These are phyloP conservation scores for Nemania abortiva DNA, from an alignment of 2,329 filamentous ascomycete genomes.

Conservation along the genomic window DNA sequence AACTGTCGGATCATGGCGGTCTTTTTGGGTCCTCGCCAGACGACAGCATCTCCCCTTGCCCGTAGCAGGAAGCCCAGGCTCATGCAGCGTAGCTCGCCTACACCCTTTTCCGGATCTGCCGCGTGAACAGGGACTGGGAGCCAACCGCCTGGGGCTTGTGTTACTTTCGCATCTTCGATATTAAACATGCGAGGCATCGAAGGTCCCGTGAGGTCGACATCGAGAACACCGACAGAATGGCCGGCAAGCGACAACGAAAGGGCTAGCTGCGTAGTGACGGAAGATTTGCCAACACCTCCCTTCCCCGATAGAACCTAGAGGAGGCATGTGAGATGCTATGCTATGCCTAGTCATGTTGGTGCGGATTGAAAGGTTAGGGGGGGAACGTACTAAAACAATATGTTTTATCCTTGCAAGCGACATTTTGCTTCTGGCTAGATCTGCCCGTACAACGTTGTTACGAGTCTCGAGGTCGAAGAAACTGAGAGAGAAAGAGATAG, in stretches of 20 bases:
- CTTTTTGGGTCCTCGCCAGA: conserved; percentile 98
- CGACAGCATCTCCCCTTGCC: conserved; percentile 87
- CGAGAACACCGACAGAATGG: conserved; percentile 91
- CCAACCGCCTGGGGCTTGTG: conserved; percentile 92
- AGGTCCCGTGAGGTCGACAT: conserved; percentile 95
- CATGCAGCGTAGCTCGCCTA: conserved; percentile 83
- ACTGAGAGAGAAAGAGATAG: background rate
- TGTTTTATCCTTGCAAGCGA: conserved; percentile 79
- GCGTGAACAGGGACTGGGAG: conserved; percentile 87
- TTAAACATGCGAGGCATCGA: conserved; percentile 96
- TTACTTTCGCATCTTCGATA: conserved; percentile 89
- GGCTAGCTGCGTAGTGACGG: conserved; percentile 95
- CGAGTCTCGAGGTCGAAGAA: background rate
- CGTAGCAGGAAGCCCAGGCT: conserved; percentile 91
- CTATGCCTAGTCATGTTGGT: background rate
- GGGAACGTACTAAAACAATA: conserved; percentile 74
- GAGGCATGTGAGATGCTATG: conserved; percentile 17
- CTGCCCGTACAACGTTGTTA: background rate
- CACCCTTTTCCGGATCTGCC: conserved; percentile 61
- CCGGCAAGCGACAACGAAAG: conserved; percentile 88
- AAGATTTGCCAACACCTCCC: conserved; percentile 97
- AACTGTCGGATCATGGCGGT: conserved; percentile 99
- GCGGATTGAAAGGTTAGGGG: conserved; percentile 20
- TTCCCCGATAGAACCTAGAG: conserved; percentile 87
- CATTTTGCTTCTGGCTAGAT: conserved; percentile 58